phyloP scores from a whole-genome alignment of 805 yeast species.

The Ogataea minuta region DNA sequence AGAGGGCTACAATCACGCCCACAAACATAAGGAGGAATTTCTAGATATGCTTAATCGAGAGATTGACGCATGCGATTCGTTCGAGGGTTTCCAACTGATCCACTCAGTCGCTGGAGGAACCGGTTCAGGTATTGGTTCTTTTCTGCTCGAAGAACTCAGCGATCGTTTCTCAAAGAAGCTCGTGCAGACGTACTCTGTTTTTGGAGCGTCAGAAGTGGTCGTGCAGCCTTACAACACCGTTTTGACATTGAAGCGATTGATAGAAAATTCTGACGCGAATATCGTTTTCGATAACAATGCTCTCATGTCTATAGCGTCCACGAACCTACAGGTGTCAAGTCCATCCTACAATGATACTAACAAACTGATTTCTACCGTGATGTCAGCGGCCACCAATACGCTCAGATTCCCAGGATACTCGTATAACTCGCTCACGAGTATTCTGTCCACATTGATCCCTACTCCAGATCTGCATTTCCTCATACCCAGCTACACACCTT shows the following conservation, averaged over 20 bases:
- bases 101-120: slow-evolving; percentile 99
- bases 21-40: slow-evolving; percentile 65
- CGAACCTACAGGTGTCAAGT: slow-evolving; percentile 51
- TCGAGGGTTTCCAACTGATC: slow-evolving; percentile 85
- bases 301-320: slow-evolving; percentile 66
- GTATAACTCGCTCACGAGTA: slow-evolving; percentile 80
- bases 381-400: slow-evolving; percentile 83
- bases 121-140: slow-evolving; percentile 93
- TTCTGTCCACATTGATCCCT: slow-evolving; percentile 79
- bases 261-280: slow-evolving; percentile 81
- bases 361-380: slow-evolving; percentile 78
- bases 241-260: slow-evolving; percentile 74
- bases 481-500: slow-evolving; percentile 74
- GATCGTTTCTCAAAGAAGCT: slow-evolving; percentile 84
- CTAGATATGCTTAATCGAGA: slow-evolving; percentile 85
- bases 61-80: slow-evolving; percentile 82
- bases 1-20: slow-evolving; percentile 79
- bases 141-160: slow-evolving; percentile 68
- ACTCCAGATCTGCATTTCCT: slow-evolving; percentile 80
- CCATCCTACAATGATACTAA: slow-evolving; percentile 79
- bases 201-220: slow-evolving; percentile 92
- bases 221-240: slow-evolving; percentile 95
- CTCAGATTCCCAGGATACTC: slow-evolving; percentile 88
- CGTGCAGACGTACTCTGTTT: slow-evolving; percentile 80
- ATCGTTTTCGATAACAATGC: slow-evolving; percentile 93